These are phyloP conservation scores for Rostrohypoxylon terebratum DNA, from an alignment of 495 filamentous ascomycete species.

Conservation along the genomic window DNA sequence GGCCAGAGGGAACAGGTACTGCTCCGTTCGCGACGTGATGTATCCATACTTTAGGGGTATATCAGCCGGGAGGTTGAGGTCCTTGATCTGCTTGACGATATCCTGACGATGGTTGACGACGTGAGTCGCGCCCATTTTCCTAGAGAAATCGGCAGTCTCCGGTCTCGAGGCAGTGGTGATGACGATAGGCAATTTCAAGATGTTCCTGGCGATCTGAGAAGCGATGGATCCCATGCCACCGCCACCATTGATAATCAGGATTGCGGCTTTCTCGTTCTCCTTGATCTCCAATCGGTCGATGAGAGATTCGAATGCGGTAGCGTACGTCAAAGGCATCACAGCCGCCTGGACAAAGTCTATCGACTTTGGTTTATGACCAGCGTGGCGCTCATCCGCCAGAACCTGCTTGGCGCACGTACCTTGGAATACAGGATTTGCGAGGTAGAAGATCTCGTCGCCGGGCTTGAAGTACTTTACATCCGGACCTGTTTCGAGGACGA, in stretches of 20 bases:
- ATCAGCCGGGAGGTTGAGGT: slow-evolving; percentile 30
- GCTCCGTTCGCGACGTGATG: slow-evolving; percentile 39
- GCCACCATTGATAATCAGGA: slow-evolving; percentile 42
- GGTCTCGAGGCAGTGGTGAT: slow-evolving; percentile 39
- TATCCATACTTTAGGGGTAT: slow-evolving; percentile 35
- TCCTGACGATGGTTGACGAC: slow-evolving; percentile 38
- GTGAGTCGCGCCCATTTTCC: slow-evolving; percentile 41
- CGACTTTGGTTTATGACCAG: slow-evolving; percentile 37
- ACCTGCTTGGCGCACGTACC: slow-evolving; percentile 36
- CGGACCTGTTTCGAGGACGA: slow-evolving; percentile 56
- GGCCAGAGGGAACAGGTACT: slow-evolving; percentile 34
- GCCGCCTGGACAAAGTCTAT: slow-evolving; percentile 38
- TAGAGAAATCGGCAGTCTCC: slow-evolving; percentile 33
- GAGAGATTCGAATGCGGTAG: slow-evolving; percentile 38
- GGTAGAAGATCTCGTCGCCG: slow-evolving; percentile 39
- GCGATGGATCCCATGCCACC: slow-evolving; percentile 42
- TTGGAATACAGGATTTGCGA: slow-evolving; percentile 30
- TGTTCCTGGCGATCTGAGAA: slow-evolving; percentile 33
- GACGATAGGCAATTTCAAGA: slow-evolving; percentile 38
- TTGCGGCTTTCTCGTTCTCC: slow-evolving; percentile 31
- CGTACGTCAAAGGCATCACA: slow-evolving; percentile 38
- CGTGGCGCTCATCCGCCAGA: slow-evolving; percentile 40
- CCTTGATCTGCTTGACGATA: slow-evolving; percentile 37
- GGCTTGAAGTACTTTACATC: slow-evolving; percentile 48
- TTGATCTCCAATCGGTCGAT: slow-evolving; percentile 37